A percentile compares a stretch with the other conserved stretches of the same genome.
Conservation (phyloP, 164 flowering plant species). For the Amborella trichopoda region DNA sequence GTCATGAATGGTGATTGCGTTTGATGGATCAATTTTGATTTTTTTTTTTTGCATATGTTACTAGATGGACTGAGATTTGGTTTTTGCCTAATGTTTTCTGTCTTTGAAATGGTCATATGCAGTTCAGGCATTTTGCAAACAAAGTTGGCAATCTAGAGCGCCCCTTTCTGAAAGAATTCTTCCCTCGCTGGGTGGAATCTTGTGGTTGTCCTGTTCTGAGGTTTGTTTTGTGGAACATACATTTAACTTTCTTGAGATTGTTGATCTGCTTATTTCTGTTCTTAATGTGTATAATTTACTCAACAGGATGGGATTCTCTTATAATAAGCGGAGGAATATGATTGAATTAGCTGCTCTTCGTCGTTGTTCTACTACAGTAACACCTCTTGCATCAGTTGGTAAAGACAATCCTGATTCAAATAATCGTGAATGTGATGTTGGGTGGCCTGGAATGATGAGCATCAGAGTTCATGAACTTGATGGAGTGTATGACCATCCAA, state of each 20-base stretch:
- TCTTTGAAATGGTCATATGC: conserved; percentile 16
- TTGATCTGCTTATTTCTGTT: not conserved
- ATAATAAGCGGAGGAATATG: conserved; percentile 86
- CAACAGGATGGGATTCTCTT: conserved; percentile 81
- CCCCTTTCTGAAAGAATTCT: conserved; percentile 94
- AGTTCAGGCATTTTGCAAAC: conserved; percentile 92
- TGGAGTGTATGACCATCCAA: conserved; percentile 95
- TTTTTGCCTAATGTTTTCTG: too few relatives aligned
- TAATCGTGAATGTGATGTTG: conserved; percentile 28
- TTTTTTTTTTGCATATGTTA: too few relatives aligned
- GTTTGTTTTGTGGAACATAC: too few relatives aligned
- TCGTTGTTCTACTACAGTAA: conserved; percentile 59
- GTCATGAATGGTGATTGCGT: too few relatives aligned
- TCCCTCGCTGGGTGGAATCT: conserved; percentile 90
- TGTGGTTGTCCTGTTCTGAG: conserved; percentile 88
- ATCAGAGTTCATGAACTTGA: conserved; percentile 90
- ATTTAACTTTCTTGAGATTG: not conserved
- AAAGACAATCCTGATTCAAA: conserved; percentile 8
- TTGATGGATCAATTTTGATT: too few relatives aligned
- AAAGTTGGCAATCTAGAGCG: conserved; percentile 98
- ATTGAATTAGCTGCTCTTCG: conserved; percentile 76
- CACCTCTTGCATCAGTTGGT: conserved; percentile 18
- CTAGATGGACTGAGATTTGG: too few relatives aligned
- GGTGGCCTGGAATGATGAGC: conserved; percentile 99
- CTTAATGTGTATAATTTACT: not conserved